Evolutionary conservation across 192 early-diverging fungal species (phyloP), one percentile per base, ranked within the genome.

Genomic region (Podila epigama): DNA sequence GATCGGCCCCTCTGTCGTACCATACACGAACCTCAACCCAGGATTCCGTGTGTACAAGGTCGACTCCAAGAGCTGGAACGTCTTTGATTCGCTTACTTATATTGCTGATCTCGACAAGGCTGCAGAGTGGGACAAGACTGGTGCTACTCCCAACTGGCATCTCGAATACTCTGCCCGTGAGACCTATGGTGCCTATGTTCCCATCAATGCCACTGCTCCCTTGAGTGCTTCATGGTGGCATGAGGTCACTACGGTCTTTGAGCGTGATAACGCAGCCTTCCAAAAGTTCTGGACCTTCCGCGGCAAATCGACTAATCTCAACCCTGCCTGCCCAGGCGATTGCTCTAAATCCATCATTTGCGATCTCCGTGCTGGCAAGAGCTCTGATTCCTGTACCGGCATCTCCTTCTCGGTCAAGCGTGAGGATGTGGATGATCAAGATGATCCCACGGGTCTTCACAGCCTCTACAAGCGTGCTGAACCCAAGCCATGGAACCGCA

Each of bases 31-130:
- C 29, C 18, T 88, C 33, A 88, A 88, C 65, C 86, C 86, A 44
- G 83, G 81, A 27, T 86, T 86, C 68, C 82, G 86, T 61, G 65
- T 88, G 1, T 88, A 88, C 69, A 85, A 82, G 42, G 73, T 88
- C 39, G 86, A 88, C 58, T 63, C 81, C 37, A 68, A 81, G 59
- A 83, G 81, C 59, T 85, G 81, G 70, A 82, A 85, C 40, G 81
- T 88, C 5, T 69, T 88, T 9, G 86, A 88, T 58, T 69, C 84
- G 7, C 59, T 75, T 31, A 88, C 86, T 3, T 88, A 88, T 61
- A 59, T 83, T 51, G 86, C 86, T 13, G 80, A 87, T 42, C 52
- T 87, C 13, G 67, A 78, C 60, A 55, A 83, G 32, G 81, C 72
- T 8, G 44, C 70, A 16, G 69, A 66, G 13, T 87, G 85, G 85